Percentiles rank a stretch among this genome's conserved stretches.
phyloP scores from a whole-genome alignment of 2,329 filamentous ascomycete genomes.

The Neonectria neomacrospora region DNA sequence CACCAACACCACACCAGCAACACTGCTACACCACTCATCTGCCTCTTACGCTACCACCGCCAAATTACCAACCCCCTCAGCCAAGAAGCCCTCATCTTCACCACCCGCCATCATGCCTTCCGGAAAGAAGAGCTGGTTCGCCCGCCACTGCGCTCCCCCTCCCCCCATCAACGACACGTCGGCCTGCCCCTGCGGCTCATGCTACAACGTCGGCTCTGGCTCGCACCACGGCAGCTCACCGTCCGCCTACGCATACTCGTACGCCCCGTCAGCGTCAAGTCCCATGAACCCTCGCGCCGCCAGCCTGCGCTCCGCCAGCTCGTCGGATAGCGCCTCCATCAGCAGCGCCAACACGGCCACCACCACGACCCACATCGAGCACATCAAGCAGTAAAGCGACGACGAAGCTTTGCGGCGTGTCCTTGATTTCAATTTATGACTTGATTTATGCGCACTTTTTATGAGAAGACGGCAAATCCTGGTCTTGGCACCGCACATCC shows the following conservation, averaged over 20 bases:
- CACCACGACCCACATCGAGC: constrained; percentile 38
- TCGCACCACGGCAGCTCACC: constrained; percentile 12
- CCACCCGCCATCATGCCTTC: constrained; percentile 45
- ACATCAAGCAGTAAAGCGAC: constrained; percentile 35
- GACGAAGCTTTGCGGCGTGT: not conserved
- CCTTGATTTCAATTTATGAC: not conserved
- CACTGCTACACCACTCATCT: constrained; percentile 6
- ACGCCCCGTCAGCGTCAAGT: constrained; percentile 17
- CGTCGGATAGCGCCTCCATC: constrained; percentile 40
- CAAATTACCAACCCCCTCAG: not conserved
- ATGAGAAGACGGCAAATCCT: constrained; percentile 6
- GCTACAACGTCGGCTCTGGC: constrained; percentile 45
- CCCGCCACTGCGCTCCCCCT: constrained; percentile 54
- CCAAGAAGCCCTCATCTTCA: not conserved
- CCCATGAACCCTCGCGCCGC: constrained; percentile 9
- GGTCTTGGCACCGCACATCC: constrained; percentile 14
- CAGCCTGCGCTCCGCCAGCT: constrained; percentile 23
- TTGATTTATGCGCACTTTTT: constrained; percentile 22
- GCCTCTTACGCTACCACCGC: not conserved
- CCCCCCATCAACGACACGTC: constrained; percentile 50
- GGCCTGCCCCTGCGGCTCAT: constrained; percentile 51
- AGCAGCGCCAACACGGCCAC: constrained; percentile 37
- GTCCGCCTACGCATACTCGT: constrained; percentile 14
- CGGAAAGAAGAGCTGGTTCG: constrained; percentile 51
- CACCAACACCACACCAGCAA: constrained; percentile 15